Evolutionary conservation across 2,329 filamentous ascomycete genomes (phyloP), one percentile per base, ranked within the genome.

Genomic region (Capronia epimyces): DNA sequence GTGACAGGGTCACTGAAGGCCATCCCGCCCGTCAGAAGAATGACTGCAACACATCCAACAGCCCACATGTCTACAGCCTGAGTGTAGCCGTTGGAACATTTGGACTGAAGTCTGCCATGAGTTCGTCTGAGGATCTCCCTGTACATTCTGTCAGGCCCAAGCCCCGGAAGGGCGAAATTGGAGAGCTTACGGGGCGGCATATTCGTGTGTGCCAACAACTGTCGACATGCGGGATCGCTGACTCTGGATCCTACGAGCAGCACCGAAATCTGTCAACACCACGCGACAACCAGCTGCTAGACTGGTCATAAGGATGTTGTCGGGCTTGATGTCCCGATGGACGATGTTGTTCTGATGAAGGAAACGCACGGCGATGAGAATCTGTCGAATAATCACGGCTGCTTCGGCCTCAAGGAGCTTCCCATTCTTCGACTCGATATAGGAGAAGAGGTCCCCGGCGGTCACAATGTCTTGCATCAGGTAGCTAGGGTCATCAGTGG

Each of bases 41-140:
- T 68, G 7, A 70, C 71, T 1, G 77, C 69, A 2, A 83, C 69
- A 41, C 72, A 74, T 4, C 80, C 81, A n/a, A 83, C 60, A 0
- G 80, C 79, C 80, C 80, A 83, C 63, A 84, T 72, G 57, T 84
- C 81, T 7, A 82, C 71, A 8, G 77, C 72, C 60, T 76, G 75
- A 22, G 76, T 79, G 62, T 83, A 83, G 2, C 43, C 52, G 24
- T 16, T 41, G n/a, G 29, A 32, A 20, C 10, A 46, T 42, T 46
- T 52, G 29, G 4, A 42, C 45, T 46, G 52, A 32, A 46, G 66
- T 65, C 12, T 37, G 15, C 13, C 13, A 7, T 21, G 10, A 3
- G 9, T 21, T 18, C 36, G 36, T 39, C 22, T 42, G 12, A 42
- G 39, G 20, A 42, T 42, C 21, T 42, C 39, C 10, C 39, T 42